phyloP scores from a whole-genome alignment of 1,284 basidiomycete species.

The Erythrobasidium hasegawianum region DNA sequence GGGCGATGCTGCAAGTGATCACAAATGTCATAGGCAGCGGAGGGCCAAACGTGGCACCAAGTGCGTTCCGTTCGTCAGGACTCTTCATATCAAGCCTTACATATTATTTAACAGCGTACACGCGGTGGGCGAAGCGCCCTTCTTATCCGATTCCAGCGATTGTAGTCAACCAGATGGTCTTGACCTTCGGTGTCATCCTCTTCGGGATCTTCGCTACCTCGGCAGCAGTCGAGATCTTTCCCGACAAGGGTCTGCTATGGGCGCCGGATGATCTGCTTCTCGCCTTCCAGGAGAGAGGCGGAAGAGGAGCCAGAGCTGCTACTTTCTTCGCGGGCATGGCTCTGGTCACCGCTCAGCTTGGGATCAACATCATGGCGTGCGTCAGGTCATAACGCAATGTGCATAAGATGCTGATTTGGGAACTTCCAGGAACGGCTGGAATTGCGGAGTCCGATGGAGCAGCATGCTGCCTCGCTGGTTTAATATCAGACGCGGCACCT shows the following conservation, averaged over 20 bases:
- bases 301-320: constrained; percentile 48
- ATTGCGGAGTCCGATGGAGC: constrained; percentile 45
- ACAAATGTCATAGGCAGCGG: constrained; percentile 41
- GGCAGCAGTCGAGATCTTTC: constrained; percentile 48
- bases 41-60: background rate
- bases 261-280: constrained; percentile 49
- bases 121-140: constrained; percentile 4
- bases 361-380: constrained; percentile 49
- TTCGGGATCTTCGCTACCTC: constrained; percentile 52
- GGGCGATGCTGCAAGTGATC: constrained; percentile 49
- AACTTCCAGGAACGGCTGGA: constrained; percentile 40
- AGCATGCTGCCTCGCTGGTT: constrained; percentile 33
- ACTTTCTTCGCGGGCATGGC: constrained; percentile 50
- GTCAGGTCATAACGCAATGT: background rate
- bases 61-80: background rate
- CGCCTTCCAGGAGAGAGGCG: constrained; percentile 46
- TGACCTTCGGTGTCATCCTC: constrained; percentile 48
- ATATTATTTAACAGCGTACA: constrained; percentile 14
- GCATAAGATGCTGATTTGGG: constrained; percentile 16
- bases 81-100: background rate
- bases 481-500: constrained; percentile 31
- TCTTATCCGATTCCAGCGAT: constrained; percentile 1
- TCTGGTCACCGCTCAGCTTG: constrained; percentile 50
- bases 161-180: constrained; percentile 44
- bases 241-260: constrained; percentile 48